Evolutionary conservation across 2,329 filamentous ascomycete species (phyloP).

Genomic region (Aspergillus awamori): DNA sequence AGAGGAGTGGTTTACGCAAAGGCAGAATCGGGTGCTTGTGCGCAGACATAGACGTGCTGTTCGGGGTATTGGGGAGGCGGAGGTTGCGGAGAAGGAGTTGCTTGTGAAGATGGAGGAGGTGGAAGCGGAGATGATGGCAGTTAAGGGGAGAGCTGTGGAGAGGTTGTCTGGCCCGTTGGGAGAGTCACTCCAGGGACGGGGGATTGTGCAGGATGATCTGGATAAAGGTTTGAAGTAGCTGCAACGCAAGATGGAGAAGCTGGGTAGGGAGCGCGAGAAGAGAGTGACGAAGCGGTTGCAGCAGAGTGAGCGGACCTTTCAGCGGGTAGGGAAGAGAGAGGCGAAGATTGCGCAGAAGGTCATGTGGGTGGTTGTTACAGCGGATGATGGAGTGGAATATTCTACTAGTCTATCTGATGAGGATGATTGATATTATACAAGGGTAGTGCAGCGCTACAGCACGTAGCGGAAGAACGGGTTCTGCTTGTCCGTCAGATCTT

Average conservation of each 20-base stretch:
- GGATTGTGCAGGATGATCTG: constrained; percentile 16
- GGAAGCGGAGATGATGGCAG: not conserved
- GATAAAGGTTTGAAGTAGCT: constrained; percentile 13
- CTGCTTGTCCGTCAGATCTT: constrained; percentile 69
- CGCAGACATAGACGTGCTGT: constrained; percentile 13
- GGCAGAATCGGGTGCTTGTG: constrained; percentile 11
- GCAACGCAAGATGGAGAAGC: constrained; percentile 9
- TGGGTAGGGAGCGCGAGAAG: constrained; percentile 14
- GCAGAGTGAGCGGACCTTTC: constrained; percentile 10
- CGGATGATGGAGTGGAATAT: constrained; percentile 16
- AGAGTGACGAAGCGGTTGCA: constrained; percentile 10
- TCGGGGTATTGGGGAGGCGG: constrained; percentile 5
- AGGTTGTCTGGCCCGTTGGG: constrained; percentile 16
- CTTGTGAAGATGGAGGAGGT: constrained; percentile 14
- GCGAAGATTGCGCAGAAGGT: constrained; percentile 16
- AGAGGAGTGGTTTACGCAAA: constrained; percentile 9
- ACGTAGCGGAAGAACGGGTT: constrained; percentile 69
- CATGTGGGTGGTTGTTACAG: constrained; percentile 20
- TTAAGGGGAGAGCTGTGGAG: constrained; percentile 8
- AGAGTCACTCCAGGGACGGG: constrained; percentile 12
- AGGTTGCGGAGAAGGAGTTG: not conserved
- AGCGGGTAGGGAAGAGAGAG: constrained; percentile 16
- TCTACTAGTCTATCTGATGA: constrained; percentile 18
- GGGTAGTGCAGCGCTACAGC: constrained; percentile 32
- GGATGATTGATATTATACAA: not conserved